Conservation (phyloP, 139 green algal genomes). For the Chlamydomonas eustigma region DNA sequence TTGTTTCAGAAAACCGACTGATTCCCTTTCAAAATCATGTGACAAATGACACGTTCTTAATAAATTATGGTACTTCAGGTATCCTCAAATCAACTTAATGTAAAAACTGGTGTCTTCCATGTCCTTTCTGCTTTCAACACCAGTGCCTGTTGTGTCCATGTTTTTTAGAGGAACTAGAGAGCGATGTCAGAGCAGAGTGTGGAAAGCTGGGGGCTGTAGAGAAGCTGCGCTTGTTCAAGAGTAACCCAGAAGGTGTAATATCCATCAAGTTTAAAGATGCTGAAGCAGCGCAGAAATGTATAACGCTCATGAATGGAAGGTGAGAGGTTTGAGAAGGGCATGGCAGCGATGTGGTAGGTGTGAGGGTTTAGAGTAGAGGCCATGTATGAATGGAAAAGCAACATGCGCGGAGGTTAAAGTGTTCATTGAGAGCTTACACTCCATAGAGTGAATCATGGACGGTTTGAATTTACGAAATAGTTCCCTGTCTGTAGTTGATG, state of each 20-base stretch:
- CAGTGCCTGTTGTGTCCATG: too few species aligned
- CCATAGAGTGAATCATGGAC: neutral
- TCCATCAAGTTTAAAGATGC: slow-evolving; percentile 70
- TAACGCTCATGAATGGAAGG: slow-evolving; percentile 79
- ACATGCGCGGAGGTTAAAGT: neutral
- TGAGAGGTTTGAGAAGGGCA: neutral
- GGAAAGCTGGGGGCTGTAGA: slow-evolving; percentile 78
- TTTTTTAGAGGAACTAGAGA: slow-evolving; percentile 77
- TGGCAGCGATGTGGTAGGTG: neutral
- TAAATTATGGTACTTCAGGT: too few species aligned
- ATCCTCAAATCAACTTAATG: too few species aligned
- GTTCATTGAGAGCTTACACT: neutral
- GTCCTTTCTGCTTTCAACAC: too few species aligned
- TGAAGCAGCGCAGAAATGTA: slow-evolving; percentile 68
- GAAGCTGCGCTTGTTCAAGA: slow-evolving; percentile 71
- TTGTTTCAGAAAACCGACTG: too few species aligned
- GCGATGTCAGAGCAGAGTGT: slow-evolving; percentile 74
- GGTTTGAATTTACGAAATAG: too few species aligned
- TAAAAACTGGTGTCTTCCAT: too few species aligned
- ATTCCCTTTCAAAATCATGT: too few species aligned
- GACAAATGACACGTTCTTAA: too few species aligned
- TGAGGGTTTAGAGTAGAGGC: neutral
- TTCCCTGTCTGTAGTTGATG: too few species aligned
- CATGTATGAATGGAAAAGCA: neutral
- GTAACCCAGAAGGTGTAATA: slow-evolving; percentile 81